Conservation (phyloP, 192 early-diverging fungal genomes). For the Coemansia sp. region DNA sequence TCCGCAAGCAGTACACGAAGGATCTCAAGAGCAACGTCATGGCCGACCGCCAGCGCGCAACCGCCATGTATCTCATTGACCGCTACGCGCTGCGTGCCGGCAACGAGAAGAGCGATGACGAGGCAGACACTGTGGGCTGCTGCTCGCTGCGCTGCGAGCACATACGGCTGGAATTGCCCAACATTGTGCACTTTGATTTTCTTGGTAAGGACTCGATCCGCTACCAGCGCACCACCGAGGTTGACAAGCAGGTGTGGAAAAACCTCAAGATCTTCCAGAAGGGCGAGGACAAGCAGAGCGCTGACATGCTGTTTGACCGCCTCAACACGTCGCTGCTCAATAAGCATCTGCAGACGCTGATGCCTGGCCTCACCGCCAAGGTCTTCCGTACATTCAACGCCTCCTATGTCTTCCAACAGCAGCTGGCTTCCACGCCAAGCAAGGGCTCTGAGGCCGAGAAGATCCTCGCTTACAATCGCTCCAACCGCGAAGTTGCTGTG, state of each 20-base stretch:
- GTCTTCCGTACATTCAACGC: constrained; percentile 99
- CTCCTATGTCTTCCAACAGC: constrained; percentile 88
- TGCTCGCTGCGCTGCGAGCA: constrained; percentile 96
- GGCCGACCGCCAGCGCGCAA: constrained; percentile 86
- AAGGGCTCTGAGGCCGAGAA: constrained; percentile 79
- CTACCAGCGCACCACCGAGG: constrained; percentile 81
- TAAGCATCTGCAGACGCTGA: constrained; percentile 83
- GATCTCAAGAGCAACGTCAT: constrained; percentile 82
- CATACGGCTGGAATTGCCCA: constrained; percentile 79
- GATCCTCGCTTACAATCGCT: constrained; percentile 89
- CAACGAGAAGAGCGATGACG: constrained; percentile 96
- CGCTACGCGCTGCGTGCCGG: constrained; percentile 92
- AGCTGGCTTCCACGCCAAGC: constrained; percentile 71
- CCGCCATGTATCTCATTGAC: constrained; percentile 96
- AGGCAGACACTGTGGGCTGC: constrained; percentile 98
- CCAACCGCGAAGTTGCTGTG: constrained; percentile 94
- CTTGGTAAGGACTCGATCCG: constrained; percentile 98
- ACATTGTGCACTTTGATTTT: constrained; percentile 91
- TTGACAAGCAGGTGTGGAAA: constrained; percentile 90
- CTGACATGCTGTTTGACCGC: constrained; percentile 90
- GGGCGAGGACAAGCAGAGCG: constrained; percentile 64
- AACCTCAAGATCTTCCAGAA: constrained; percentile 90
- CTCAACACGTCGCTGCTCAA: constrained; percentile 83
- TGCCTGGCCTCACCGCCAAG: constrained; percentile 93
- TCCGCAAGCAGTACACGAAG: constrained; percentile 75